A percentile compares a stretch with the other conserved stretches of the same genome.
Evolutionary conservation across 2,329 filamentous ascomycete genomes (phyloP).

Genomic region (Trichothecium roseum): DNA sequence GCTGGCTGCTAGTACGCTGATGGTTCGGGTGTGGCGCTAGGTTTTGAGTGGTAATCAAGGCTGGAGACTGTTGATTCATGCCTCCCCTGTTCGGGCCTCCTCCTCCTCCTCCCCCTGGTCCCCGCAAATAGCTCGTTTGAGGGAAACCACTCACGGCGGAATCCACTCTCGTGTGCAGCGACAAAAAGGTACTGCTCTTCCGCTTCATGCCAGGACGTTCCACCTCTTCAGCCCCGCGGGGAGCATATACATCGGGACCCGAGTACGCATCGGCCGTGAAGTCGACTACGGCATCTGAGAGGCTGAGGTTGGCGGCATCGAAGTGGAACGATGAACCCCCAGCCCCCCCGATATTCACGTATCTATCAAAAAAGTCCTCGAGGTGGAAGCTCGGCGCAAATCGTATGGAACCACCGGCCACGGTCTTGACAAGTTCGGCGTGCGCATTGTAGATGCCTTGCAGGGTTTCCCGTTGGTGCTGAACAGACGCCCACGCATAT

Average conservation of each 20-base stretch:
- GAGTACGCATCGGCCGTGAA: constrained; percentile 45
- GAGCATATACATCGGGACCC: constrained; percentile 36
- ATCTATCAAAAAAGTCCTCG: constrained; percentile 81
- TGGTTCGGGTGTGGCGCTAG: too few species aligned
- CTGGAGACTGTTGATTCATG: too few species aligned
- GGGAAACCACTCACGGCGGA: too few species aligned
- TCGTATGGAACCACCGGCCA: constrained; percentile 54
- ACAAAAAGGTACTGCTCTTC: constrained; percentile 29
- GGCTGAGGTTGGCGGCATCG: constrained; percentile 63
- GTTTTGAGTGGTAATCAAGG: too few species aligned
- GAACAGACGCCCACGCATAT: constrained; percentile 65
- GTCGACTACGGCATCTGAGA: constrained; percentile 56
- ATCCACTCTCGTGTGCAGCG: constrained; percentile 12
- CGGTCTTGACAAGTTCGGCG: constrained; percentile 63
- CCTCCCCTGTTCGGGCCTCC: too few species aligned
- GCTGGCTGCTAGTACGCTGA: too few species aligned
- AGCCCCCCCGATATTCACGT: constrained; percentile 44
- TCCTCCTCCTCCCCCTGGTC: too few species aligned
- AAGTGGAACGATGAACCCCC: constrained; percentile 54
- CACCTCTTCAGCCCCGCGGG: constrained; percentile 19
- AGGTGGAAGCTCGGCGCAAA: constrained; percentile 74
- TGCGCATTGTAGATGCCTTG: constrained; percentile 73
- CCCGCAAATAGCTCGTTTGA: too few species aligned
- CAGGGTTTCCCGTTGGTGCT: constrained; percentile 71
- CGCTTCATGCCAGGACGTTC: constrained; percentile 35